These are phyloP conservation scores for Colletotrichum caudatum DNA, from an alignment of 2,329 filamentous ascomycete genomes.

Conservation along the genomic window DNA sequence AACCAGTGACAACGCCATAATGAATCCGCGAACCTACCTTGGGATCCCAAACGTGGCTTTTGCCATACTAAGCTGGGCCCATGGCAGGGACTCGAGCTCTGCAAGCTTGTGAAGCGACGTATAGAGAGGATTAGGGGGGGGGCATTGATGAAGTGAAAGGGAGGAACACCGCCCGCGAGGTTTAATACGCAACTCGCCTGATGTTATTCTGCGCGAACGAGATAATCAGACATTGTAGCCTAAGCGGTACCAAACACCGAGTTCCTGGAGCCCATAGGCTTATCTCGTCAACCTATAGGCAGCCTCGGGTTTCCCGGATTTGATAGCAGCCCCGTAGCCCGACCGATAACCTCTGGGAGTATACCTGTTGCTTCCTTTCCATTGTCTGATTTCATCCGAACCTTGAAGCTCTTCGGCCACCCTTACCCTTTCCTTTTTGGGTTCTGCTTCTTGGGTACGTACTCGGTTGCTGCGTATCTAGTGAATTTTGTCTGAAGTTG, in stretches of 20 bases:
- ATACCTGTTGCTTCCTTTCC: background rate
- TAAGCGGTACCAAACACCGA: background rate
- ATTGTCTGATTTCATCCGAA: background rate
- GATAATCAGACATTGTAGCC: background rate
- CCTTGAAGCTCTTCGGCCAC: background rate
- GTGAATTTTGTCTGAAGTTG: background rate
- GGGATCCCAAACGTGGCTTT: background rate
- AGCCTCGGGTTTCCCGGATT: background rate
- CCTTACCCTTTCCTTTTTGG: background rate
- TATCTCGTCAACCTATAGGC: background rate
- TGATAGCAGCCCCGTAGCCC: too few species aligned
- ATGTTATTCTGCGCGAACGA: fast-evolving
- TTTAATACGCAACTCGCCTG: background rate
- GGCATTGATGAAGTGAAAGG: background rate
- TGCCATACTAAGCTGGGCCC: background rate
- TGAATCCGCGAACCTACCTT: background rate
- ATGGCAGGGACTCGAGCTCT: background rate
- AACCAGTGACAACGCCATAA: background rate
- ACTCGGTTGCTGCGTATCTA: background rate
- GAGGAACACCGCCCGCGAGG: background rate
- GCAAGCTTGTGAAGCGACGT: background rate
- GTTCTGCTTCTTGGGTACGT: background rate
- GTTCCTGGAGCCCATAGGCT: background rate
- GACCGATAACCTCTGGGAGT: background rate
- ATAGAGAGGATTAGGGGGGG: background rate